These are phyloP conservation scores for Daldinia eschscholtzii DNA, from an alignment of 2,329 filamentous ascomycete genomes.

Conservation along the genomic window DNA sequence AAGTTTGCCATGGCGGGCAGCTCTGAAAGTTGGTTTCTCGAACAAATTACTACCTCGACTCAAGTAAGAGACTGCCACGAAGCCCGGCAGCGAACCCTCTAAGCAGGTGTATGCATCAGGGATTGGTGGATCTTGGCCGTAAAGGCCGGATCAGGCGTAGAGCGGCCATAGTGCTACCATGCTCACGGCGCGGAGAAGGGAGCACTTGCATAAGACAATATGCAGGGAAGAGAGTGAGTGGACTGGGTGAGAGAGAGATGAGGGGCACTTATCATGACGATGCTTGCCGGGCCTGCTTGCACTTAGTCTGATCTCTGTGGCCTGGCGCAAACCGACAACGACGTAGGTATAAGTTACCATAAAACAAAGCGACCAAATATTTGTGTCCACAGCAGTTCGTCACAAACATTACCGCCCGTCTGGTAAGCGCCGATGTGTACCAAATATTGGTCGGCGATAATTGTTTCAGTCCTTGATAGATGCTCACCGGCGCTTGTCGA, in stretches of 20 bases:
- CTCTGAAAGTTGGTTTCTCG: slow-evolving; percentile 34
- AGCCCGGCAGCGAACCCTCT: slow-evolving; percentile 45
- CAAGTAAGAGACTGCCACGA: slow-evolving; percentile 54
- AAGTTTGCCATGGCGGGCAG: slow-evolving; percentile 45
- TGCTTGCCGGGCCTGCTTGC: slow-evolving; percentile 30
- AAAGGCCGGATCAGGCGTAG: slow-evolving; percentile 49
- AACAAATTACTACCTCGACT: slow-evolving; percentile 31
- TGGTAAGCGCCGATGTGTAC: slow-evolving; percentile 35
- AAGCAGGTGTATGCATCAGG: slow-evolving; percentile 48
- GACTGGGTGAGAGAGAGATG: slow-evolving; percentile 42
- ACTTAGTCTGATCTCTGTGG: slow-evolving; percentile 33
- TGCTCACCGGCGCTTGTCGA: slow-evolving; percentile 30
- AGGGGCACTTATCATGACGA: slow-evolving; percentile 32
- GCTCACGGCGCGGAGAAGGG: slow-evolving; percentile 46
- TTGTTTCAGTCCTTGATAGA: slow-evolving; percentile 31
- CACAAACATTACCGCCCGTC: slow-evolving; percentile 34
- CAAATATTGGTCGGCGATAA: slow-evolving; percentile 32
- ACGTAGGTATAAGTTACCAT: background rate
- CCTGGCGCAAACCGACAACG: slow-evolving; percentile 29
- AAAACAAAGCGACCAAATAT: slow-evolving; percentile 3
- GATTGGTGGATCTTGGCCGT: slow-evolving; percentile 48
- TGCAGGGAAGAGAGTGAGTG: slow-evolving; percentile 46
- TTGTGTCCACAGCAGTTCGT: slow-evolving; percentile 6
- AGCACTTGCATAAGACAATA: slow-evolving; percentile 50
- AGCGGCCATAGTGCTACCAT: slow-evolving; percentile 39